These are phyloP conservation scores for Trichoderma reesei DNA, from an alignment of 495 filamentous ascomycete species.

Conservation along the genomic window DNA sequence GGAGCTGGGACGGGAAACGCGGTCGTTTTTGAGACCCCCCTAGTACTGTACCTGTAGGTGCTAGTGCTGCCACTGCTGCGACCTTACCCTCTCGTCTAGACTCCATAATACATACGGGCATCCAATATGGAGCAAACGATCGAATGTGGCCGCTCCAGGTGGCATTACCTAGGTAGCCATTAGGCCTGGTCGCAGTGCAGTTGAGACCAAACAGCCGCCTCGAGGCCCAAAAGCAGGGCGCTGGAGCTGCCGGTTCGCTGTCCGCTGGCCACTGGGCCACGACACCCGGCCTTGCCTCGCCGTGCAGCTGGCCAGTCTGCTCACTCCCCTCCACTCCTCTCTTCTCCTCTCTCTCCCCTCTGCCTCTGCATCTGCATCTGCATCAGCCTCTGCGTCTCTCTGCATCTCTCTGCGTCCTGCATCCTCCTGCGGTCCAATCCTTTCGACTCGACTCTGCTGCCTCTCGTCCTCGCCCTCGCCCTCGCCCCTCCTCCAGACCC, in stretches of 20 bases:
- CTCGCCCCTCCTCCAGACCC: conserved; percentile 3
- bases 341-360: conserved; percentile 12
- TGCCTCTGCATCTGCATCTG: too few species aligned
- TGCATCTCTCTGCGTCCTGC: not conserved
- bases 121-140: too few species aligned
- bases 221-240: conserved; percentile 1
- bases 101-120: not conserved
- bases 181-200: not conserved
- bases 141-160: too few species aligned
- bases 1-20: too few species aligned
- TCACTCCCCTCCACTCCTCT: conserved; percentile 7
- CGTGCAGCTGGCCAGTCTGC: not conserved
- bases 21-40: too few species aligned
- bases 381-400: not conserved
- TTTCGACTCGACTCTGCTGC: too few species aligned
- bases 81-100: too few species aligned
- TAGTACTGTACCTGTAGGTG: too few species aligned
- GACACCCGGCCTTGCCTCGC: not conserved
- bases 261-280: conserved; percentile 3
- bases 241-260: conserved; percentile 1
- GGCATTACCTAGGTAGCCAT: not conserved
- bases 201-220: not conserved
- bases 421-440: conserved; percentile 14
- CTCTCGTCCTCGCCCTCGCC: conserved; percentile 14
- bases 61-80: too few species aligned